Conservation (phyloP, 805 yeast genomes). For the Metschnikowia matae region DNA sequence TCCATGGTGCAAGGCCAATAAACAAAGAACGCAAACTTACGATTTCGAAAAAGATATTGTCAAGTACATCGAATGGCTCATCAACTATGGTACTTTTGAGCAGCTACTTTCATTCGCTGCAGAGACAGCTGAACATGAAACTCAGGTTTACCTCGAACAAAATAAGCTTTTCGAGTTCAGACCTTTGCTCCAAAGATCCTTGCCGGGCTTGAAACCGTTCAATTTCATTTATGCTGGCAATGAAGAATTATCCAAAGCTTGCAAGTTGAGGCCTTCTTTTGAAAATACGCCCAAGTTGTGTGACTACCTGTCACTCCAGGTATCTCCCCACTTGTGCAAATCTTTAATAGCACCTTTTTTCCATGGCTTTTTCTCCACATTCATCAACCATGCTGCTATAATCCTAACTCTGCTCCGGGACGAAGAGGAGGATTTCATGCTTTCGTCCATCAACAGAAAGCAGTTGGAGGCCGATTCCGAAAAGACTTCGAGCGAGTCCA, state of each 20-base stretch:
- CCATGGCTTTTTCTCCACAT: conserved; percentile 49
- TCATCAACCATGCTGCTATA: conserved; percentile 62
- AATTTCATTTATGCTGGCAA: conserved; percentile 50
- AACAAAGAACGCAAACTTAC: conserved; percentile 37
- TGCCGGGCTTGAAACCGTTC: conserved; percentile 53
- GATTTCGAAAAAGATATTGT: conserved; percentile 57
- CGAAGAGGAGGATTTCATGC: conserved; percentile 66
- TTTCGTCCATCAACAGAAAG: conserved; percentile 42
- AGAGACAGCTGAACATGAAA: conserved; percentile 43
- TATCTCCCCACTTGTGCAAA: conserved; percentile 25
- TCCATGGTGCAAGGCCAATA: conserved; percentile 60
- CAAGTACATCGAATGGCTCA: conserved; percentile 53
- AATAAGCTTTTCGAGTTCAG: conserved; percentile 62
- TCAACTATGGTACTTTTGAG: conserved; percentile 68
- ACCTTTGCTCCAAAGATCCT: conserved; percentile 58
- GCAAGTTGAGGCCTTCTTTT: conserved; percentile 23
- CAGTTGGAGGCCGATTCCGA: conserved; percentile 36
- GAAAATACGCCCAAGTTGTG: conserved; percentile 30
- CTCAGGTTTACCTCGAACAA: conserved; percentile 34
- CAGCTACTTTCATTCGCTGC: conserved; percentile 59
- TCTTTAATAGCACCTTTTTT: conserved; percentile 37
- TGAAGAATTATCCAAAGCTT: conserved; percentile 26
- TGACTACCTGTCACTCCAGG: conserved; percentile 19
- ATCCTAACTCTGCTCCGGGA: conserved; percentile 64
- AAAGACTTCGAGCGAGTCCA: conserved; percentile 1